Conservation (phyloP, 2,329 filamentous ascomycete genomes). For the Phialophora verrucosa region DNA sequence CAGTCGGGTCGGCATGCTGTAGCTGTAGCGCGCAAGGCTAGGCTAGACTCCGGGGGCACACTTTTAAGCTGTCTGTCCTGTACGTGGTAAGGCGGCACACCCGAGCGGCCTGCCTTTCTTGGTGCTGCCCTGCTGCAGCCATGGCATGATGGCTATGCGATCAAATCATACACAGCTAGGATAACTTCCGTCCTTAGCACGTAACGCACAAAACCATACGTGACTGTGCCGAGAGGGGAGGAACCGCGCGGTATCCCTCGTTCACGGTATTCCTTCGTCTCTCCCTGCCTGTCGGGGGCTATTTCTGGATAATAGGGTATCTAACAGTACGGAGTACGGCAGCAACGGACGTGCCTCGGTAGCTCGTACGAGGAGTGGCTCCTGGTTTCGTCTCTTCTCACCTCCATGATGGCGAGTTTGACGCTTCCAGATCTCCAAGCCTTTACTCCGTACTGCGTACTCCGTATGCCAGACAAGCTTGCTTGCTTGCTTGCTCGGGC, state of each 20-base stretch:
- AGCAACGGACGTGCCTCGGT: too few relatives aligned
- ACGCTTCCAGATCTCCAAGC: too few relatives aligned
- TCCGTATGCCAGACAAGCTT: too few relatives aligned
- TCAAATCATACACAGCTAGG: neutral
- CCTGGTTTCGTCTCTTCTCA: too few relatives aligned
- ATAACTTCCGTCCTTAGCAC: neutral
- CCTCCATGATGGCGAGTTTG: too few relatives aligned
- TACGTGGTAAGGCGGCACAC: too few relatives aligned
- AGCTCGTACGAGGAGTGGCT: too few relatives aligned
- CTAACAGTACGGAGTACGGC: too few relatives aligned
- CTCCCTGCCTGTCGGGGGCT: neutral
- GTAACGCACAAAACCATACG: conserved; percentile 1
- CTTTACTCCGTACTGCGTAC: too few relatives aligned
- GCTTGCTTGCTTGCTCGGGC: too few relatives aligned
- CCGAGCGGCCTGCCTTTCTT: neutral
- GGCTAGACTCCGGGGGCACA: neutral
- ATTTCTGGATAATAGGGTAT: neutral
- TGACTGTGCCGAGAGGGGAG: neutral
- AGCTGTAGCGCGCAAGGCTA: neutral
- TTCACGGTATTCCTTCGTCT: conserved; percentile 4
- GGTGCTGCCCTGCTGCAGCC: neutral
- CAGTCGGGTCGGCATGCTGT: too few relatives aligned
- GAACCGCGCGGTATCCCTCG: neutral
- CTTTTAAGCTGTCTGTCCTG: neutral
- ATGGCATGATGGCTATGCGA: neutral